Percentiles rank a stretch among this genome's conserved stretches.
Evolutionary conservation across 352 stramenopile genomes (phyloP).

Genomic region (Phytophthora macrochlamydospora): DNA sequence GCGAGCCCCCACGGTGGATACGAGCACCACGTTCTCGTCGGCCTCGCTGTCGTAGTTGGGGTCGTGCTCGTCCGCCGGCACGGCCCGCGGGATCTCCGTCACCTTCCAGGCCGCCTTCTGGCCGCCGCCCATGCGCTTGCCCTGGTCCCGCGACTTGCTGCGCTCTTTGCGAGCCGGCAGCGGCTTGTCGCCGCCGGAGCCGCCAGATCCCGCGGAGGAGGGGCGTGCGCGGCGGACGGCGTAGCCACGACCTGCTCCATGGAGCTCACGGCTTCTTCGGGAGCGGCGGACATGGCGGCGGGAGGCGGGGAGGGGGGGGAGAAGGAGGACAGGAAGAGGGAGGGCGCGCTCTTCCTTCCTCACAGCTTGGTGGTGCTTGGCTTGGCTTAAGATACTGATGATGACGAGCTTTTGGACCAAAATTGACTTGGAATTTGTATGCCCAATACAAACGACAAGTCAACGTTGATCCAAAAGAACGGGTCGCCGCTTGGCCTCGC

Average conservation of each 20-base stretch:
- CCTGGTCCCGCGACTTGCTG: constrained; percentile 85
- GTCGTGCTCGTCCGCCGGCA: constrained; percentile 88
- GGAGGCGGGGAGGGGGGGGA: background rate
- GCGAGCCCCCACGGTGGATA: constrained; percentile 56
- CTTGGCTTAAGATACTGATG: background rate
- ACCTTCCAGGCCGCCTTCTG: constrained; percentile 89
- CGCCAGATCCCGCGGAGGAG: constrained; percentile 17
- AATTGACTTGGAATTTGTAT: no score
- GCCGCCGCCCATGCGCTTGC: constrained; percentile 87
- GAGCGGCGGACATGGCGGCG: constrained; percentile 31
- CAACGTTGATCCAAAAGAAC: no score
- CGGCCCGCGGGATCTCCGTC: constrained; percentile 70
- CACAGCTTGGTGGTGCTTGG: background rate
- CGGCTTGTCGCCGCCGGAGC: constrained; percentile 54
- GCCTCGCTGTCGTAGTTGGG: constrained; percentile 94
- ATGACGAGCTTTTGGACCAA: no score
- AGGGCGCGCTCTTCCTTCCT: constrained; percentile 2
- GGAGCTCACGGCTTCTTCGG: constrained; percentile 28
- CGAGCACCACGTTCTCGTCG: constrained; percentile 89
- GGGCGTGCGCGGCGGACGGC: constrained; percentile 5
- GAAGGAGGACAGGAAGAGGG: constrained; percentile 8
- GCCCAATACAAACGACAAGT: no score
- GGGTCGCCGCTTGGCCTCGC: no score
- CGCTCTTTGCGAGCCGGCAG: constrained; percentile 73
- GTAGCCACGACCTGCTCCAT: constrained; percentile 29